Evolutionary conservation across 495 filamentous ascomycete genomes (phyloP).

Genomic region (Neurospora intermedia): DNA sequence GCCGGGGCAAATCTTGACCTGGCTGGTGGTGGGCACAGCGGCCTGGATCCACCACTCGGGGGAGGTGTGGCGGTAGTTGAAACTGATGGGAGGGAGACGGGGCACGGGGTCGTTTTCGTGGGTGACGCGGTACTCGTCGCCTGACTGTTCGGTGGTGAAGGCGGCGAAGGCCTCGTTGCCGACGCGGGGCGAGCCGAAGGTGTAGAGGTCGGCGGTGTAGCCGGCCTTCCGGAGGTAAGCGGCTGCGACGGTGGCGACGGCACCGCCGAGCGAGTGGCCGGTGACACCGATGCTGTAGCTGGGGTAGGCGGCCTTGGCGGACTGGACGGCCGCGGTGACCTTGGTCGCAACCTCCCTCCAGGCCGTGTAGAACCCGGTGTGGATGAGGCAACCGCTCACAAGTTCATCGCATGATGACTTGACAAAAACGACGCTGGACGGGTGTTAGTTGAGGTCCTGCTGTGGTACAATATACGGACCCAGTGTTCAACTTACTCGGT

Average conservation of each 20-base stretch:
- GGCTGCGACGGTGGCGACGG: constrained; percentile 51
- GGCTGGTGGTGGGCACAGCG: constrained; percentile 12
- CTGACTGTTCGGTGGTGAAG: constrained; percentile 41
- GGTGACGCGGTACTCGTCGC: constrained; percentile 53
- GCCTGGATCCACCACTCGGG: constrained; percentile 54
- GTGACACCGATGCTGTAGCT: constrained; percentile 46
- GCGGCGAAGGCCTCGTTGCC: constrained; percentile 46
- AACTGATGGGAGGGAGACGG: constrained; percentile 43
- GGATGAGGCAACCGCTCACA: constrained; percentile 21
- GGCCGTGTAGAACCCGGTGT: constrained; percentile 30
- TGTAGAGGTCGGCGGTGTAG: constrained; percentile 38
- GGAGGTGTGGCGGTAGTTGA: constrained; percentile 50
- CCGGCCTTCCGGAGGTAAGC: constrained; percentile 45
- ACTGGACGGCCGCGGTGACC: constrained; percentile 14
- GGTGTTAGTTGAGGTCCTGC: not conserved
- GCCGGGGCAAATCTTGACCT: constrained; percentile 30
- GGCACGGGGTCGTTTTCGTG: constrained; percentile 59
- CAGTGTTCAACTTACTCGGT: constrained; percentile 42
- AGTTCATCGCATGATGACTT: constrained; percentile 21
- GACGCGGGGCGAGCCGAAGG: constrained; percentile 58
- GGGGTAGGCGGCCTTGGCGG: constrained; percentile 29
- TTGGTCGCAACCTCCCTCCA: constrained; percentile 23
- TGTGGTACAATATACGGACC: constrained; percentile 1
- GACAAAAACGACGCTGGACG: constrained; percentile 21
- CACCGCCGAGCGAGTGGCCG: constrained; percentile 61